phyloP scores from a whole-genome alignment of 192 early-diverging fungal species.

The Backusella mclennaniae region DNA sequence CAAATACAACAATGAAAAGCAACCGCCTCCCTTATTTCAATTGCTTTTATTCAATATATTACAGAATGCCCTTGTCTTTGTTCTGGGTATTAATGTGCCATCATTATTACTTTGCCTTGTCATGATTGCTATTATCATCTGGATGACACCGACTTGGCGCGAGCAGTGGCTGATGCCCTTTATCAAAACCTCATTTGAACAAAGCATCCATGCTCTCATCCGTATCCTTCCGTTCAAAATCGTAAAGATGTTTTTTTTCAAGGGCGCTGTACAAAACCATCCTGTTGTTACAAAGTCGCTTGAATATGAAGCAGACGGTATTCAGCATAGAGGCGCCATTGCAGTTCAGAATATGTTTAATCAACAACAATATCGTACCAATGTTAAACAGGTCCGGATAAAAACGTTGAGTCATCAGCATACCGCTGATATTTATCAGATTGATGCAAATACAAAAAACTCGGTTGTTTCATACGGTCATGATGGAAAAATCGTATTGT shows the following conservation, averaged over 20 bases:
- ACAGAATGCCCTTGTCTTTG: neutral
- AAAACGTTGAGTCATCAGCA: constrained; percentile 26
- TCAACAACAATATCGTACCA: constrained; percentile 10
- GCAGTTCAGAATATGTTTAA: constrained; percentile 19
- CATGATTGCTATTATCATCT: constrained; percentile 19
- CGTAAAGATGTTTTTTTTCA: neutral
- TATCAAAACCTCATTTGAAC: neutral
- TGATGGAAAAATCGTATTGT: constrained; percentile 32
- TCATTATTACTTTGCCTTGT: constrained; percentile 26
- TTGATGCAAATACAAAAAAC: constrained; percentile 24
- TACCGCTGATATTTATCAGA: constrained; percentile 21
- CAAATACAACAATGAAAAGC: neutral
- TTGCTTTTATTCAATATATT: neutral
- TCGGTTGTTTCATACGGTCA: constrained; percentile 26
- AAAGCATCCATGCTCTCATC: neutral
- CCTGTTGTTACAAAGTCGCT: neutral
- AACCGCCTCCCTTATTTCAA: constrained; percentile 9
- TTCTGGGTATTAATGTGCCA: constrained; percentile 25
- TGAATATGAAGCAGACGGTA: constrained; percentile 22
- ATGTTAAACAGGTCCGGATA: constrained; percentile 11
- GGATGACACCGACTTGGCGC: constrained; percentile 26
- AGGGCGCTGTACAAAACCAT: neutral
- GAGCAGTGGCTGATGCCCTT: constrained; percentile 21
- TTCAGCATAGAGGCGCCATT: constrained; percentile 28
- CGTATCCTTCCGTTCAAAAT: neutral